A percentile compares a stretch with the other conserved stretches of the same genome.
Evolutionary conservation across 768 basidiomycete genomes (phyloP).

Genomic region (Auricularia sp.): DNA sequence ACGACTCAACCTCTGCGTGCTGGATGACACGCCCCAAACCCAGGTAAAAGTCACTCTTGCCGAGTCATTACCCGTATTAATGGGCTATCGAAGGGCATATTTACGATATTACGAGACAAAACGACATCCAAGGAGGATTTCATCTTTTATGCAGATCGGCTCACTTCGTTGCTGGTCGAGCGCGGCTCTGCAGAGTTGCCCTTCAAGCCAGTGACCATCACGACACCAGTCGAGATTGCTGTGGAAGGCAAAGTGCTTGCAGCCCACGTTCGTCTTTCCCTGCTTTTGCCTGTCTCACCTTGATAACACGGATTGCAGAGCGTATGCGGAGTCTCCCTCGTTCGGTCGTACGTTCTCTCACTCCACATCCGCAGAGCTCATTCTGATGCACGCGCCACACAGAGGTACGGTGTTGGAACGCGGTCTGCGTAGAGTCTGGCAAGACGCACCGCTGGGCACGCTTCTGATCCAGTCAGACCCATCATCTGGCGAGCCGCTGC

Average conservation of each 20-base stretch:
- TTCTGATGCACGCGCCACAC: constrained; percentile 2
- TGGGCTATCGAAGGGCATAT: constrained; percentile 56
- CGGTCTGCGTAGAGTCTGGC: constrained; percentile 81
- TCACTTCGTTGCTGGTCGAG: constrained; percentile 79
- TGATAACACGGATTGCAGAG: constrained; percentile 29
- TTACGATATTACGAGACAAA: constrained; percentile 71
- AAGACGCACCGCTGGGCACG: constrained; percentile 78
- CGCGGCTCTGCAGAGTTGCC: constrained; percentile 78
- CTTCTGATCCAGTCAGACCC: constrained; percentile 84
- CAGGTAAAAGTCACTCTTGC: constrained; percentile 33
- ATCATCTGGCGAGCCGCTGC: constrained; percentile 74
- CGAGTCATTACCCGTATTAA: not conserved
- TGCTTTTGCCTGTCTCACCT: not conserved
- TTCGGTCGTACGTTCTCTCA: constrained; percentile 58
- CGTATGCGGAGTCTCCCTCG: constrained; percentile 81
- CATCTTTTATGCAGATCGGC: constrained; percentile 81
- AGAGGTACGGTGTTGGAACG: constrained; percentile 85
- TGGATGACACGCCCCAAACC: constrained; percentile 74
- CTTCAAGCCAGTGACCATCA: constrained; percentile 46
- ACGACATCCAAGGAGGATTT: constrained; percentile 75
- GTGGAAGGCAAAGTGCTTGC: constrained; percentile 53
- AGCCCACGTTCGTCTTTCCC: constrained; percentile 35
- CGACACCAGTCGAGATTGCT: constrained; percentile 53
- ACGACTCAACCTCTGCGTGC: constrained; percentile 42
- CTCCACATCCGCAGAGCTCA: not conserved